Evolutionary conservation across 805 yeast genomes (phyloP).

Genomic region (Komagataella ulmi): DNA sequence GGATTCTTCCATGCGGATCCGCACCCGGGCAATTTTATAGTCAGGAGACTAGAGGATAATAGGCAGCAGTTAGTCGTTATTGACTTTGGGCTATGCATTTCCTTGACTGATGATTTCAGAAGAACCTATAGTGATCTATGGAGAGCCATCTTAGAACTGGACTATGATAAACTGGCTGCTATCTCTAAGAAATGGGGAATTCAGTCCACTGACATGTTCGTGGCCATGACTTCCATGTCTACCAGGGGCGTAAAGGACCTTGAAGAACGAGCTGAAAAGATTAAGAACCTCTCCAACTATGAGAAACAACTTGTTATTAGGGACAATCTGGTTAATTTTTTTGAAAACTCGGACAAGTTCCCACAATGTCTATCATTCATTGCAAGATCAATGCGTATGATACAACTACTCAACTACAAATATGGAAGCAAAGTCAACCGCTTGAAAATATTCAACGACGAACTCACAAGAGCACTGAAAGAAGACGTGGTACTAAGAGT

Average conservation of each 20-base stretch:
- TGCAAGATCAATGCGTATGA: slow-evolving; percentile 60
- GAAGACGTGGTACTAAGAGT: neutral
- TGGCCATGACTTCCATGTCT: slow-evolving; percentile 38
- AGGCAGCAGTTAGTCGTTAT: slow-evolving; percentile 34
- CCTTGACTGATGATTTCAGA: slow-evolving; percentile 35
- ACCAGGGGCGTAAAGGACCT: slow-evolving; percentile 21
- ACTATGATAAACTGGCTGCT: slow-evolving; percentile 29
- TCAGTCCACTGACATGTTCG: slow-evolving; percentile 47
- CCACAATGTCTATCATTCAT: slow-evolving; percentile 56
- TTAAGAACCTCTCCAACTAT: slow-evolving; percentile 20
- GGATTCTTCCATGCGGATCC: slow-evolving; percentile 67
- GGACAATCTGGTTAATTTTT: slow-evolving; percentile 37
- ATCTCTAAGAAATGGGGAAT: slow-evolving; percentile 59
- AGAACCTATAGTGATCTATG: slow-evolving; percentile 48
- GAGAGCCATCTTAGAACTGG: slow-evolving; percentile 43
- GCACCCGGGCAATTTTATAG: slow-evolving; percentile 68
- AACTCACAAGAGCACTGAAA: slow-evolving; percentile 24
- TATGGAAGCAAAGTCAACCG: slow-evolving; percentile 70
- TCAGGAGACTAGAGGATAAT: slow-evolving; percentile 22
- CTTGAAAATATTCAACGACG: slow-evolving; percentile 44
- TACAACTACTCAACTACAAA: slow-evolving; percentile 53
- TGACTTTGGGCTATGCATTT: slow-evolving; percentile 65
- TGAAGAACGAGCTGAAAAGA: slow-evolving; percentile 11
- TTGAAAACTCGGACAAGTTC: slow-evolving; percentile 49
- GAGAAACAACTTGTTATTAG: slow-evolving; percentile 28